Conservation (phyloP, 441 rosid species). For the Lepidium campestre region DNA sequence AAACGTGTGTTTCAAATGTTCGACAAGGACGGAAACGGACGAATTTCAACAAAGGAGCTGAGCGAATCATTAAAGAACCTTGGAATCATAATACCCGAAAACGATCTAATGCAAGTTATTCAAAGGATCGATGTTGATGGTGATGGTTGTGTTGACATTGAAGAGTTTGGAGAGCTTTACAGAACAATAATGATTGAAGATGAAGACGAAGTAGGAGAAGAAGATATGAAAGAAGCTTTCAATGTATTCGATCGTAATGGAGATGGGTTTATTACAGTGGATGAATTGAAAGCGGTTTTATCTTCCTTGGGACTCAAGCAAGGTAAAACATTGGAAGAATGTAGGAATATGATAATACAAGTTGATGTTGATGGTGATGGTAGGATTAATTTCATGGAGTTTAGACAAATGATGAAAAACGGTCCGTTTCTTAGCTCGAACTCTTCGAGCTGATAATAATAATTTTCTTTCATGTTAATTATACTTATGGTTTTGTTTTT, state of each 20-base stretch:
- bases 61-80: conserved; percentile 54
- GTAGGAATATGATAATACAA: conserved; percentile 57
- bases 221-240: conserved; percentile 70
- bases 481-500: neutral
- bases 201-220: conserved; percentile 40
- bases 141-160: conserved; percentile 65
- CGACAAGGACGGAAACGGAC: conserved; percentile 77
- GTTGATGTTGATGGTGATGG: conserved; percentile 86
- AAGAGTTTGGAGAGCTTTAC: conserved; percentile 66
- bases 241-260: conserved; percentile 68
- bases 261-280: conserved; percentile 65
- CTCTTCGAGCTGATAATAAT: conserved; percentile 26
- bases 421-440: conserved; percentile 45
- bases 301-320: conserved; percentile 65
- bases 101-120: conserved; percentile 54
- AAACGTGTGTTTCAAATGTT: conserved; percentile 67
- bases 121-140: conserved; percentile 60
- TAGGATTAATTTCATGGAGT: conserved; percentile 57
- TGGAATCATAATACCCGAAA: conserved; percentile 64
- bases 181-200: conserved; percentile 45
- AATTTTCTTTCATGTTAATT: too few species aligned
- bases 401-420: conserved; percentile 69
- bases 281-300: conserved; percentile 55
- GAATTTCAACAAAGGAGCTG: conserved; percentile 57
- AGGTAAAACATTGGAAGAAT: conserved; percentile 57